Base-by-base conservation (phyloP, 371 early-diverging fungal genomes). In the Mucor sp. region DNA sequence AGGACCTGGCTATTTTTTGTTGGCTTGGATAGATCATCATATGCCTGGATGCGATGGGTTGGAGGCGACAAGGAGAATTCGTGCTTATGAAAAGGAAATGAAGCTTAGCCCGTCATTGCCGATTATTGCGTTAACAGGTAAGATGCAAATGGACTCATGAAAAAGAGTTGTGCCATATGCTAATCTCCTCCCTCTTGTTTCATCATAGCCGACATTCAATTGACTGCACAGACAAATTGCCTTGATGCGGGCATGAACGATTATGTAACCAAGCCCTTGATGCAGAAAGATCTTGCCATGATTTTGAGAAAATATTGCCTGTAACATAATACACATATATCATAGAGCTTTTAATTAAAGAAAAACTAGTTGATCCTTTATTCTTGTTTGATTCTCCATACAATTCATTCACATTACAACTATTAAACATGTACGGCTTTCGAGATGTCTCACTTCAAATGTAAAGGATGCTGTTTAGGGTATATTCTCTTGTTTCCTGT, bases 211-310 rank as follows among this genome's bases (percentile, higher is more conserved):
- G 87, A 87, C 67, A 80, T 85, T 21, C 87, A 87, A 63, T 68
- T 62, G 7, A 70, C 81, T 4, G 85, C 87, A 17, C 85, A 84
- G 61, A 74, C 79, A 62, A 78, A 77, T 35, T 87, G 87, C 30
- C 62, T 85, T 37, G 70, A 80, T 53, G 85, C 85, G 1, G 87
- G 87, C 12, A 87, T 87, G 87, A 82, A 84, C 37, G 87, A 84
- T 62, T 81, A 81, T 48, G 67, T 81, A 43, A 79, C 77, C n/a
- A 81, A 81, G 35, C 81, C 81, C 11, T 59, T 81, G 19, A 81
- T 79, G 75, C 81, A 81, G 61, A 78, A 79, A 21, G 79, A 77
- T 28, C 62, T 81, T n/a, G 76, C 68, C 19, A 70, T 69, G 12
- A 71, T 80, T 23, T 47, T 80, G 35, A 74, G 80, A 55, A 68